These are phyloP conservation scores for Hypoxylon crocopeplum DNA, from an alignment of 495 filamentous ascomycete species.

Conservation along the genomic window DNA sequence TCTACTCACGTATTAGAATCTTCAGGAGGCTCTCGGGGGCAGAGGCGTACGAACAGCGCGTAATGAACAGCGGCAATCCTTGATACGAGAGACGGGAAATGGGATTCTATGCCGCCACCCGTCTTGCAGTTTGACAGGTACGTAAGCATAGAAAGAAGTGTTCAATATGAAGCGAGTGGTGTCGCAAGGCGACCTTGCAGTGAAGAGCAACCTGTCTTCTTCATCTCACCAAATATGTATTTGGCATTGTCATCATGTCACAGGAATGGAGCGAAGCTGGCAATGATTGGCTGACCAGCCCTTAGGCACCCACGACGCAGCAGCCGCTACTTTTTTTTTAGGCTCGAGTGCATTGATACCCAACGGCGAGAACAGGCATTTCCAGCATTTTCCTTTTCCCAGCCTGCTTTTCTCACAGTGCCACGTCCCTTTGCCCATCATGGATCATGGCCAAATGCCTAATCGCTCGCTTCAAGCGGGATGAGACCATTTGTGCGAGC, in stretches of 20 bases:
- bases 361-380: constrained; percentile 41
- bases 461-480: constrained; percentile 37
- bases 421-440: constrained; percentile 27
- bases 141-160: constrained; percentile 11
- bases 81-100: constrained; percentile 23
- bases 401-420: constrained; percentile 33
- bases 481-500: constrained; percentile 32
- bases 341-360: constrained; percentile 47
- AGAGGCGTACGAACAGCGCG: constrained; percentile 11
- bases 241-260: constrained; percentile 38
- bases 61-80: constrained; percentile 1
- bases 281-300: constrained; percentile 30
- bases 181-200: constrained; percentile 30
- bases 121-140: constrained; percentile 38
- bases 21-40: constrained; percentile 15
- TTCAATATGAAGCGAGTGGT: constrained; percentile 32
- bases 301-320: constrained; percentile 41
- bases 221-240: constrained; percentile 31
- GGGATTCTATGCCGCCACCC: constrained; percentile 30
- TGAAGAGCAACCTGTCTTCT: constrained; percentile 30
- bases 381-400: constrained; percentile 14
- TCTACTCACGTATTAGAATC: constrained; percentile 8
- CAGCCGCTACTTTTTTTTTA: constrained; percentile 31
- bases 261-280: constrained; percentile 21
- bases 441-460: constrained; percentile 20